Base-by-base conservation (phyloP, 306 rosid genomes). In the Styphnolobium japonicum region DNA sequence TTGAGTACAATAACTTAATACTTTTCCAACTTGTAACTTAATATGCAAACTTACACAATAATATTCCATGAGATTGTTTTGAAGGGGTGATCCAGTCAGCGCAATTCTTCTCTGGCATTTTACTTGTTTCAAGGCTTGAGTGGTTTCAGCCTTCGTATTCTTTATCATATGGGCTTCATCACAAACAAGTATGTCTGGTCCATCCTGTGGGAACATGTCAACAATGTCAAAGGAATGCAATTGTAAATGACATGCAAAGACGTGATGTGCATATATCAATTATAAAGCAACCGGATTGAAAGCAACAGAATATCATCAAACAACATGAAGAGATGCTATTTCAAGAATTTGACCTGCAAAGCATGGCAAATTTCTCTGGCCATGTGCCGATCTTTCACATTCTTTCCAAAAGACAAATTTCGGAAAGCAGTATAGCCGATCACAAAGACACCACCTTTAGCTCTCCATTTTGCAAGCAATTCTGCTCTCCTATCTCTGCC, bases 41-140 rank as follows among this genome's bases (percentile, higher is more conserved):
- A 45, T 27, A 34, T 5, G 22, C 15, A 40, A 83, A 88, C 99
- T 82, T 87, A 95, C 99, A 76, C 99, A 95, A 80, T 91, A 95
- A 86, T 95, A 95, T 81, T 95, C 99, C 99, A 95, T 95, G 80
- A 95, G 97, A 86, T 95, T 95, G 89, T 95, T 95, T 86, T 95
- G 99, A 65, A 95, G 94, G 36, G 99, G 99, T 15, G 99, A 95
- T 77, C 99, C 99, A 57, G 99, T 95, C 81, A 95, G 83, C 0
- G 98, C 99, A 84, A 95, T 93, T 84, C 99, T 87, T 84, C 99
- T 89, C 84, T 95, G 99, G 92, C 94, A 86, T 88, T 88, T 92
- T 67, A 95, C 99, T 89, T 91, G 97, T 82, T 95, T 95, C 88
- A 95, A 83, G 71, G 99, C 98, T 58, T 95, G 97, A 73, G 99